phyloP scores from a whole-genome alignment of 2,329 filamentous ascomycete species.

The Colletotrichum tabaci region DNA sequence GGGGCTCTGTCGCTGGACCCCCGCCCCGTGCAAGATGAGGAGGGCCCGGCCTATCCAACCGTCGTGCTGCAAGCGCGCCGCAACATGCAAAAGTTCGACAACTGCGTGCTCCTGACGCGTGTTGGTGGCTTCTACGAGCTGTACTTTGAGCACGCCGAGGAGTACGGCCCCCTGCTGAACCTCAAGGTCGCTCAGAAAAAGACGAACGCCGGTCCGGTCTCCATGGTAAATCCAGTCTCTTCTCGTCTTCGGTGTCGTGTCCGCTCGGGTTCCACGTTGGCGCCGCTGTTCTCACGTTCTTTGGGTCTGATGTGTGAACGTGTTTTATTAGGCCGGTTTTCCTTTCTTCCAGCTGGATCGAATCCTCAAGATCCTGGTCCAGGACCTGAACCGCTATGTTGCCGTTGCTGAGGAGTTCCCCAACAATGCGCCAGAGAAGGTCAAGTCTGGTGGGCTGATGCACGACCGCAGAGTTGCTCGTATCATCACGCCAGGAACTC shows the following conservation, averaged over 20 bases:
- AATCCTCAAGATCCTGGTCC: constrained; percentile 92
- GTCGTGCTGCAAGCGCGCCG: constrained; percentile 88
- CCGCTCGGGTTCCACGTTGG: constrained; percentile 32
- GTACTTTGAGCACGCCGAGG: constrained; percentile 95
- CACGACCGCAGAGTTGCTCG: constrained; percentile 89
- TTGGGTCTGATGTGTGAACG: constrained; percentile 45
- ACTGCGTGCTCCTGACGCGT: constrained; percentile 91
- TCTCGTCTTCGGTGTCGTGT: constrained; percentile 14
- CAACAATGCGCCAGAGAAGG: constrained; percentile 77
- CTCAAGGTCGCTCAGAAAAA: constrained; percentile 86
- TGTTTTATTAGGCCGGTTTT: constrained; percentile 80
- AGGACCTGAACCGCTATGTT: constrained; percentile 91
- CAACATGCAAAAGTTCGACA: constrained; percentile 91
- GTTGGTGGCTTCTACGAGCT: constrained; percentile 98
- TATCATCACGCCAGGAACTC: constrained; percentile 92
- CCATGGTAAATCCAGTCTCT: constrained; percentile 77
- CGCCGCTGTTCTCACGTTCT: constrained; percentile 31
- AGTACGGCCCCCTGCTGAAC: constrained; percentile 87
- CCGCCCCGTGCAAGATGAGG: constrained; percentile 60
- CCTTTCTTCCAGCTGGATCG: constrained; percentile 93
- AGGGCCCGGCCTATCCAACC: constrained; percentile 79
- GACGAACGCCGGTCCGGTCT: constrained; percentile 82
- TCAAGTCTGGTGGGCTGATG: constrained; percentile 83
- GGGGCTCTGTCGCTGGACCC: constrained; percentile 59
- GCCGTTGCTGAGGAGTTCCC: constrained; percentile 95